Base-by-base conservation (phyloP, 176 grass and related monocot genomes). In the Lolium perenne region DNA sequence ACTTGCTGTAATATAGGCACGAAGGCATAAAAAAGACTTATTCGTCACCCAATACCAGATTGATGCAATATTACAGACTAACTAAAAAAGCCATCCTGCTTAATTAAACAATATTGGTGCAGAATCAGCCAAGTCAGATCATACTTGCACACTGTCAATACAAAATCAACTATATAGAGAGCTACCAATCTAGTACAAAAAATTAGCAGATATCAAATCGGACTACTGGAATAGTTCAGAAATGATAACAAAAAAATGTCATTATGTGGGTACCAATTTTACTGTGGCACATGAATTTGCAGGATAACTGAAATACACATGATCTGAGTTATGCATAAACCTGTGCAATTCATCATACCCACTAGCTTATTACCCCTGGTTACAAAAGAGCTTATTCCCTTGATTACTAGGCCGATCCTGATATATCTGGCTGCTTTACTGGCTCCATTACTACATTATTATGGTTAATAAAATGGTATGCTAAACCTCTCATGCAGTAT, bases 221-320 rank as follows among this genome's bases (percentile, higher is more conserved):
- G 2, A 61, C 7, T 3, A 12, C 75, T 47, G 7, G 7, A 10
- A 47, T 47, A 47, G 46, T 47, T 47, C 46, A 10, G 46, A 47
- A 47, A 47, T 74, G 7, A 18, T 14, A 11, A 8, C 16, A 4
- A 49, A 88, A 71, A 46, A 71, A 46, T 38, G 38, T 10, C 26
- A 7, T 14, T 38, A 16, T 18, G 17, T n/a, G 21, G 3, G 11
- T 50, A 77, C n/a, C 10, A 2, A 78, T 8, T 79, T 83, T 59
- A 49, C 18, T 86, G 25, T 5, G 0, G 3, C 66, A 25, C 56
- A 84, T 67, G 21, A 65, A 56, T 89, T 89, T 75, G 48, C 22
- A 48, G 38, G 3, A 72, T 35, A 84, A 54, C 2, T 64, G 63
- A 60, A 78, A 71, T 29, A 77, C 4, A 17, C 20, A 70, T 17